Evolutionary conservation across 2,329 filamentous ascomycete genomes (phyloP).

Genomic region (Epichloe gansuensis): DNA sequence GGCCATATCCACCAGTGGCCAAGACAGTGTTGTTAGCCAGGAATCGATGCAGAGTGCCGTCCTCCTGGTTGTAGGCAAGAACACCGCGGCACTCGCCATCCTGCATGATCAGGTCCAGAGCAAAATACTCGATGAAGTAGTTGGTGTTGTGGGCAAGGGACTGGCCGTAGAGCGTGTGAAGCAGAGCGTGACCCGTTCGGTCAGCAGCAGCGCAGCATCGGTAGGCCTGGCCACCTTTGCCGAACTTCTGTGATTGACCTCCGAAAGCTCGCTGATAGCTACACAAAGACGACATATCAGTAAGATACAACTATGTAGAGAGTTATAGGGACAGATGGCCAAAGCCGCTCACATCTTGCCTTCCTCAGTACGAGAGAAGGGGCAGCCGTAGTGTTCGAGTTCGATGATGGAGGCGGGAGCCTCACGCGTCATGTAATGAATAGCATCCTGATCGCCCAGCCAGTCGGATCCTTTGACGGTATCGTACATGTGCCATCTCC

Average conservation of each 20-base stretch:
- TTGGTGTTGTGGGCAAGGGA: constrained; percentile 96
- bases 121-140: constrained; percentile 99
- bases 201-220: constrained; percentile 93
- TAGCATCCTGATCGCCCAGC: constrained; percentile 94
- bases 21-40: constrained; percentile 92
- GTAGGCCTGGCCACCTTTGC: constrained; percentile 97
- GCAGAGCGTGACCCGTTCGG: constrained; percentile 89
- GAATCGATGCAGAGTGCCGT: constrained; percentile 95
- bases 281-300: constrained; percentile 3
- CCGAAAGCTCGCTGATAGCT: constrained; percentile 97
- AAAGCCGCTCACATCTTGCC: constrained; percentile 66
- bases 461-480: constrained; percentile 97
- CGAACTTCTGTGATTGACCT: constrained; percentile 89
- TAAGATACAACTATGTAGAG: neutral
- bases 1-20: constrained; percentile 93
- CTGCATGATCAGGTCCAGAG: constrained; percentile 93
- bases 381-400: constrained; percentile 94
- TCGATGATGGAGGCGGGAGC: constrained; percentile 85
- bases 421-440: constrained; percentile 97
- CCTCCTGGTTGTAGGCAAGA: constrained; percentile 96
- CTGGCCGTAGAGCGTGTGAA: constrained; percentile 97
- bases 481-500: constrained; percentile 99
- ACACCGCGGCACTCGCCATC: constrained; percentile 94
- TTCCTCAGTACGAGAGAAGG: constrained; percentile 91
- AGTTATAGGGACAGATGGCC: too few species aligned